Base-by-base conservation (phyloP, 2,329 filamentous ascomycete genomes). In the Fusarium pseudoanthophilum region DNA sequence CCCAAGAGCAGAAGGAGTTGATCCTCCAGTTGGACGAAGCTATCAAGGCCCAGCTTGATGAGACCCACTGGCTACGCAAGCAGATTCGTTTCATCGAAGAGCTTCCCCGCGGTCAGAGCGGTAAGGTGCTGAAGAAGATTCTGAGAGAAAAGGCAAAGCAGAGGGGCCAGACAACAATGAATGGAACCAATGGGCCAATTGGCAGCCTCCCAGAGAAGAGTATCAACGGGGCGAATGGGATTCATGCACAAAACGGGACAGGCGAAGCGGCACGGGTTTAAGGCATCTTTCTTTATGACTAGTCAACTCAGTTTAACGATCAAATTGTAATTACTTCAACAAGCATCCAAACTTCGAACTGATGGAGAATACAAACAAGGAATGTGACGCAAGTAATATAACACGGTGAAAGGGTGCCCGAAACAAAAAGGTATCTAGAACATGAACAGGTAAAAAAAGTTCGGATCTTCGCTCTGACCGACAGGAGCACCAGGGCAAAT, bases 311-410 rank as follows among this genome's bases (percentile, higher is more conserved):
- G 4, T 36, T 21, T 3, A 15, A 8, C 5, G 3, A 20, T 16
- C 2, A 26, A 36, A 26, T 21, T 36, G 6, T 34, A 34, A 34
- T 32, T 32, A 32, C 11, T 32, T 13, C 11, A 32, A 32, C 30
- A 5, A 11, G 13, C 11, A 32, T 32, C 13, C 13, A 32, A 32
- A 32, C 30, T 32, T 32, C 30, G 30, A 32, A 32, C 30, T 32
- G 13, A 4, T 13, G 13, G 2, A 32, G 32, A 34, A 34, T 34
- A 7, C 13, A 34, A 34, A 34, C 14, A 34, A 34, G 5, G 13
- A 7, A n/a, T 32, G 28, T 1, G 2, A 18, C 7, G 7, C 3
- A n/a, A 4, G 3, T 18, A 32, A 13, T 4, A 5, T 3, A n/a
- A 11, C 8, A 2, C 18, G 1, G 14, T 30, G 13, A 20, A 21